Evolutionary conservation across 345 rosid species (phyloP).

Genomic region (Camelina hispida): DNA sequence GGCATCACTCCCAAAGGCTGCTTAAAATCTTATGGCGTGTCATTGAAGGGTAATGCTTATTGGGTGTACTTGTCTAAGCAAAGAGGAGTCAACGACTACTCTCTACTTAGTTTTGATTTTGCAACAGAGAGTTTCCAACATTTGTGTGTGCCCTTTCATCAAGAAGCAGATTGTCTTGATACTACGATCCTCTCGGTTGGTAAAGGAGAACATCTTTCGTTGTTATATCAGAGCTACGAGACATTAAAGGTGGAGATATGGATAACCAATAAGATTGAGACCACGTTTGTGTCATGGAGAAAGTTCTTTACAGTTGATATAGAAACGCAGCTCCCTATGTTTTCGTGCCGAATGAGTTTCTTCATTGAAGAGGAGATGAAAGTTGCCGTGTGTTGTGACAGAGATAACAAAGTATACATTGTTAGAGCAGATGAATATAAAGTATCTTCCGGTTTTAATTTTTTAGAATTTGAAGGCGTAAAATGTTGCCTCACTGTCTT

Average conservation of each 20-base stretch:
- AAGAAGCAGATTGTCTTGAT: background rate
- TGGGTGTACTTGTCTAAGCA: background rate
- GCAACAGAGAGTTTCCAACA: background rate
- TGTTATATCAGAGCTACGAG: background rate
- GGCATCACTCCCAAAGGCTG: background rate
- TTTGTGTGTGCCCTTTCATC: background rate
- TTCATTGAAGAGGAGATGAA: background rate
- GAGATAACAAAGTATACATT: background rate
- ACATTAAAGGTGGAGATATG: background rate
- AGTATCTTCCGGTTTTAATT: background rate
- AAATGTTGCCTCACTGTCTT: background rate
- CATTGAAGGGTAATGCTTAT: background rate
- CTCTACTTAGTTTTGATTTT: background rate
- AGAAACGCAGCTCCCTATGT: background rate
- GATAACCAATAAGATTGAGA: background rate
- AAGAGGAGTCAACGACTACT: background rate
- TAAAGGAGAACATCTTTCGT: background rate
- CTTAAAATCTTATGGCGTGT: background rate
- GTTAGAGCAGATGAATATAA: background rate
- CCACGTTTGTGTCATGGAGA: background rate
- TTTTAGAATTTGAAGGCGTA: background rate
- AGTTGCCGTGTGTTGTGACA: background rate
- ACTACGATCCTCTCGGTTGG: background rate
- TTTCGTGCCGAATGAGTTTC: background rate
- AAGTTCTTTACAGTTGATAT: background rate